Conservation (phyloP, 2,329 filamentous ascomycete genomes). For the Phyllosticta capitalensis region DNA sequence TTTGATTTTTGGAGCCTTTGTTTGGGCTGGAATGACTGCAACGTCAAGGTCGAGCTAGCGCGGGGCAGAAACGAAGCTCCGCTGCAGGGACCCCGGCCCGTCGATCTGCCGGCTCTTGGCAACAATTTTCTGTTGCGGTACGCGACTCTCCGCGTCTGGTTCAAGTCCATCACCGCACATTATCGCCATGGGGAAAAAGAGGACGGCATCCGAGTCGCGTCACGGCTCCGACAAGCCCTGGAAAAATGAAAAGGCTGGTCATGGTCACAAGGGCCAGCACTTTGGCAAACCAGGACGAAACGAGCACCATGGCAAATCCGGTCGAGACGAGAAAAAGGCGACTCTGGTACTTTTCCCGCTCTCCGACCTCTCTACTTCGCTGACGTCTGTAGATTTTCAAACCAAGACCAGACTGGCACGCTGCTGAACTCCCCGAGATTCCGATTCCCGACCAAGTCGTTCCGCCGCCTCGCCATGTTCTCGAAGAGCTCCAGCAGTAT, state of each 20-base stretch:
- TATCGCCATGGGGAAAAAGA: conserved; percentile 25
- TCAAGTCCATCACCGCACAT: not conserved
- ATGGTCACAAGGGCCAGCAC: conserved; percentile 1
- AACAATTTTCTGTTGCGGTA: conserved; percentile 8
- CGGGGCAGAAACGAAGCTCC: not conserved
- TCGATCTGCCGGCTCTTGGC: conserved; percentile 9
- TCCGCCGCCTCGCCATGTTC: conserved; percentile 40
- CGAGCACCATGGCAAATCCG: conserved; percentile 12
- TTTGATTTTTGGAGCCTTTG: not conserved
- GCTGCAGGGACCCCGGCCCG: not conserved
- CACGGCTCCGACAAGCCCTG: conserved; percentile 9
- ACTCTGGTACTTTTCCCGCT: conserved; percentile 20
- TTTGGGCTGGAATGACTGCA: not conserved
- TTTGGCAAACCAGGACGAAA: not conserved
- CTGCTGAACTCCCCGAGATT: conserved; percentile 46
- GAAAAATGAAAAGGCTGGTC: conserved; percentile 16
- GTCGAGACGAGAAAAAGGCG: conserved; percentile 26
- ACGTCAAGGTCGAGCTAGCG: not conserved
- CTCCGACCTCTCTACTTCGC: not conserved
- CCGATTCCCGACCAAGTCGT: conserved; percentile 36
- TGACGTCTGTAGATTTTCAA: conserved; percentile 41
- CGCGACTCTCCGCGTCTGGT: not conserved
- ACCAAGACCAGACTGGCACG: conserved; percentile 60
- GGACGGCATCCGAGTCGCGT: conserved; percentile 22
- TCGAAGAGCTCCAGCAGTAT: conserved; percentile 56